Percentiles rank a stretch among this genome's conserved stretches.
These are phyloP conservation scores for Termitomyces sp. DNA, from an alignment of 768 basidiomycete species.

Conservation along the genomic window DNA sequence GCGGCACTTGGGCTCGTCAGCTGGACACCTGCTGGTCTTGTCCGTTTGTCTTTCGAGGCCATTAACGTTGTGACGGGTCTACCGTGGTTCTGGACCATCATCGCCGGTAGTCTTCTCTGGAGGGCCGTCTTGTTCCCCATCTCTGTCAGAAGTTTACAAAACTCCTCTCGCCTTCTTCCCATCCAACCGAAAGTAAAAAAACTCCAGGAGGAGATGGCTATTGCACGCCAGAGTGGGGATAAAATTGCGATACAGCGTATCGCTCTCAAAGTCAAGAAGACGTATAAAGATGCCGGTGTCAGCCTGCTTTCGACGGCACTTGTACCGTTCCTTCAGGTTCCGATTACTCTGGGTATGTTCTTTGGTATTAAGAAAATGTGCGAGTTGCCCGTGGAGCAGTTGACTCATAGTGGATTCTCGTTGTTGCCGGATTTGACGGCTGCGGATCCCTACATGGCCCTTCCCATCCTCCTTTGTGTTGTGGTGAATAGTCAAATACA, in stretches of 20 bases:
- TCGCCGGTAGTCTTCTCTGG: conserved; percentile 57
- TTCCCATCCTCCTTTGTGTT: conserved; percentile 57
- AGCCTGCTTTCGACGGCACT: conserved; percentile 50
- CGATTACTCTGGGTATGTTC: conserved; percentile 79
- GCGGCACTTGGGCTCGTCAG: conserved; percentile 57
- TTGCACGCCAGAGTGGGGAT: conserved; percentile 28
- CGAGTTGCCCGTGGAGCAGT: conserved; percentile 63
- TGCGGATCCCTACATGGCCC: conserved; percentile 68
- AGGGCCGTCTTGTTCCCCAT: conserved; percentile 58
- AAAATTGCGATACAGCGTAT: conserved; percentile 47
- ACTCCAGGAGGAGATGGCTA: conserved; percentile 39
- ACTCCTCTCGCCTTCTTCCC: conserved; percentile 54
- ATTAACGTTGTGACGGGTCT: conserved; percentile 65
- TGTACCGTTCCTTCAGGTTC: conserved; percentile 57
- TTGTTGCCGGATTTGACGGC: conserved; percentile 75
- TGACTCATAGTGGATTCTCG: conserved; percentile 69
- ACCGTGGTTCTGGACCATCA: conserved; percentile 83
- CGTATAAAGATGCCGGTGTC: conserved; percentile 65
- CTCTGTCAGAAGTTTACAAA: conserved; percentile 49
- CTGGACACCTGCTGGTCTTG: conserved; percentile 62
- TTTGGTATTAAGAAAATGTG: conserved; percentile 73
- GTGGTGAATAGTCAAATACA: conserved; percentile 66
- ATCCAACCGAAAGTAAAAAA: conserved; percentile 47
- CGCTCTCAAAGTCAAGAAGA: conserved; percentile 43
- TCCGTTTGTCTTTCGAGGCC: conserved; percentile 59